Conservation (phyloP, 805 yeast species). For the Priceomyces haplophilus region DNA sequence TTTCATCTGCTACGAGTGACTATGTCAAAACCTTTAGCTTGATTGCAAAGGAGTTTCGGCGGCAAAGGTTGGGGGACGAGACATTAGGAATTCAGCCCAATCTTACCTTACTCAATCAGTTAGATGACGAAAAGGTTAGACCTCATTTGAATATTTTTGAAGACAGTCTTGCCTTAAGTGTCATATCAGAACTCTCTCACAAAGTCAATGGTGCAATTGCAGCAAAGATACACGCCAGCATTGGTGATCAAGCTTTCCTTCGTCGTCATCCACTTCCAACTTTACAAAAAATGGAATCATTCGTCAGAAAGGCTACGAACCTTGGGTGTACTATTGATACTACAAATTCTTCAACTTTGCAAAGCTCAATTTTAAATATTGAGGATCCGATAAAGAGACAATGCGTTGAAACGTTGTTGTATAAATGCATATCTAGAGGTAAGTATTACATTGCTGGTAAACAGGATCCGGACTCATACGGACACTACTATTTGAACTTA, state of each 20-base stretch:
- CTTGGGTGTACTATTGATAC: slow-evolving; percentile 73
- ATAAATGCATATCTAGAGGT: slow-evolving; percentile 80
- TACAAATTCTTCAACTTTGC: slow-evolving; percentile 64
- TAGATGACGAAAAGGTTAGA: slow-evolving; percentile 81
- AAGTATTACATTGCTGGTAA: slow-evolving; percentile 87
- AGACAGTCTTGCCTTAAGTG: slow-evolving; percentile 49
- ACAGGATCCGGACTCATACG: slow-evolving; percentile 71
- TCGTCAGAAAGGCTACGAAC: slow-evolving; percentile 65
- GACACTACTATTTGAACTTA: slow-evolving; percentile 76
- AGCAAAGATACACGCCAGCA: slow-evolving; percentile 63
- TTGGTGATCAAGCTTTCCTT: slow-evolving; percentile 79
- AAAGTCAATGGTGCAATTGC: slow-evolving; percentile 87
- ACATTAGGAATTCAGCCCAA: slow-evolving; percentile 47
- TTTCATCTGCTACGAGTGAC: slow-evolving; percentile 58
- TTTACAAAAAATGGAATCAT: slow-evolving; percentile 72
- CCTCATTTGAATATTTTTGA: slow-evolving; percentile 72
- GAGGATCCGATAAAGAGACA: slow-evolving; percentile 60
- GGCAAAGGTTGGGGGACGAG: slow-evolving; percentile 57
- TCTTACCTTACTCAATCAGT: slow-evolving; percentile 67
- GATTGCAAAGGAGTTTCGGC: slow-evolving; percentile 66
- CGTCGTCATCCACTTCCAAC: slow-evolving; percentile 89
- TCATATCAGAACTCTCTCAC: slow-evolving; percentile 72
- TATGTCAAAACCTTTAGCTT: slow-evolving; percentile 62
- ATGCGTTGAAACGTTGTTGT: slow-evolving; percentile 74
- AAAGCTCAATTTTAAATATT: slow-evolving; percentile 64